Base-by-base conservation (phyloP, 257 asterid genomes). In the Craterostigma plantagineum region DNA sequence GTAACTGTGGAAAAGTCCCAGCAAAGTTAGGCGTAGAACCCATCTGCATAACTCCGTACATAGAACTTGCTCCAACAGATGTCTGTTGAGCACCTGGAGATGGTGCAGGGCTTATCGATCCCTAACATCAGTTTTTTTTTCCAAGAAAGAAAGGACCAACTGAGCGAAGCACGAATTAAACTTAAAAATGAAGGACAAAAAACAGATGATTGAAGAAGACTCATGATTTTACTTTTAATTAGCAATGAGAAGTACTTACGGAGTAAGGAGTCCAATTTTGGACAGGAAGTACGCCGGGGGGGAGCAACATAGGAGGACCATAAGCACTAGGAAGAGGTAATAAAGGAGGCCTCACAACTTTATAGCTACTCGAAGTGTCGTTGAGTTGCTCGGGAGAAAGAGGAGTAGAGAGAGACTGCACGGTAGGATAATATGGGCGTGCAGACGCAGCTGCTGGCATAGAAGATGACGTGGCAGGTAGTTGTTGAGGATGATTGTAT, bases 371-470 rank as follows among this genome's bases (percentile, higher is more conserved):
- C 42, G 71, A 33, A 27, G 72, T 12, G 48, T 50, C 64, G 46
- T 47, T 71, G 56, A 64, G 62, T 42, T 69, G 75, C 61, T 79
- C 79, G 12, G 68, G 69, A 43, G 84, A 50, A 57, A 23, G 30
- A 23, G 66, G 70, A 55, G 81, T 63, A 38, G 87, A 67, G 57
- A 65, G 66, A 65, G 83, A 59, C 82, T 77, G 92, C 95, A 63
- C 65, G 0, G 79, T 67, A 50, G 85, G 86, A 76, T 79, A 83
- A 79, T 76, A 71, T 57, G 92, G 81, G 61, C 72, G 91, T 65
- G 86, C 92, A 76, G 92, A 43, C 50, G 71, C 79, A 18, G 92
- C 75, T 37, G 65, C 62, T 41, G 80, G 57, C 35, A 67, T 16
- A 35, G 78, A 76, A 63, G 85, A 68, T 51, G 77, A 23, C 30